phyloP scores from a whole-genome alignment of 768 basidiomycete species.

The Fibroporia radiculosa region DNA sequence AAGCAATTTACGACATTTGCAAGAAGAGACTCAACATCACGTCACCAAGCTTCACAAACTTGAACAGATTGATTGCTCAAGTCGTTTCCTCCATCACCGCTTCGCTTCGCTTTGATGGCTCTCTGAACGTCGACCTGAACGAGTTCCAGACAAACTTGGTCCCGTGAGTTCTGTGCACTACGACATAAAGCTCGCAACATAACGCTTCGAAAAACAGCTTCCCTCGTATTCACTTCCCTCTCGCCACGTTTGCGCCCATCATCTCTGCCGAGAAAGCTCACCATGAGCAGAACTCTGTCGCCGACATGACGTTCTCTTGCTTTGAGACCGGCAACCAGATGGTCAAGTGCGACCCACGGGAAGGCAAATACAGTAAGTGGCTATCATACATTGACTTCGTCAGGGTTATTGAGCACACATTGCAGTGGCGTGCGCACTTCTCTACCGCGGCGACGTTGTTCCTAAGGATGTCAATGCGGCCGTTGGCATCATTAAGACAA shows the following conservation, averaged over 20 bases:
- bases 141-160: conserved; percentile 70
- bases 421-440: conserved; percentile 56
- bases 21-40: conserved; percentile 47
- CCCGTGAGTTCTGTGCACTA: conserved; percentile 28
- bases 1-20: conserved; percentile 65
- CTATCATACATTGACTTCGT: neutral
- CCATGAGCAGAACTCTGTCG: conserved; percentile 64
- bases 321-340: conserved; percentile 76
- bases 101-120: conserved; percentile 56
- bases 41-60: conserved; percentile 54
- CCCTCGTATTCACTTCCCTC: conserved; percentile 64
- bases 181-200: conserved; percentile 7
- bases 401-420: neutral
- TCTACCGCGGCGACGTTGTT: conserved; percentile 73
- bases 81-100: conserved; percentile 42
- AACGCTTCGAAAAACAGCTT: conserved; percentile 27
- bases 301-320: conserved; percentile 67
- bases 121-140: conserved; percentile 61
- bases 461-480: conserved; percentile 75
- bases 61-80: conserved; percentile 62
- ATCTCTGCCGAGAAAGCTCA: conserved; percentile 55
- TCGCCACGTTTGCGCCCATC: conserved; percentile 60
- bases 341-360: conserved; percentile 73
- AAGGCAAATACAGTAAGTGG: conserved; percentile 65
- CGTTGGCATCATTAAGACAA: conserved; percentile 67